Evolutionary conservation across 2,329 filamentous ascomycete species (phyloP).

Genomic region (Fusarium coffeatum): DNA sequence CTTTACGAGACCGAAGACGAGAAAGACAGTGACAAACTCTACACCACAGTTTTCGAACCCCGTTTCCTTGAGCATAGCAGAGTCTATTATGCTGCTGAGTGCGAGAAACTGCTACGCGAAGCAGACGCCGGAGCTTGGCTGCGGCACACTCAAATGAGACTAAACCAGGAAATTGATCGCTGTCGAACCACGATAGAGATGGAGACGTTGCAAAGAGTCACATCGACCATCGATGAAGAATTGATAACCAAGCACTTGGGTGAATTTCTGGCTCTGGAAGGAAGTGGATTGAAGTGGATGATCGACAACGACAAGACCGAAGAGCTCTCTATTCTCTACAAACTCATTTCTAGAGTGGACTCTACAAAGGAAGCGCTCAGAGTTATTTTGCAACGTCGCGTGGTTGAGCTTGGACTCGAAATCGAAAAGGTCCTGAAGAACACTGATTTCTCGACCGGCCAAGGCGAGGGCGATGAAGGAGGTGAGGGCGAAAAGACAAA

Average conservation of each 20-base stretch:
- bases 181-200: constrained; percentile 84
- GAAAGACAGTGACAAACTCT: constrained; percentile 82
- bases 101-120: constrained; percentile 77
- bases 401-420: constrained; percentile 82
- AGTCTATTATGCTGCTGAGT: constrained; percentile 81
- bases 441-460: constrained; percentile 63
- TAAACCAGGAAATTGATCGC: constrained; percentile 83
- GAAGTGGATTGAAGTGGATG: constrained; percentile 88
- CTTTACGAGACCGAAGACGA: constrained; percentile 87
- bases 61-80: constrained; percentile 78
- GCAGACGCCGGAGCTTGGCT: constrained; percentile 87
- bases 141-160: constrained; percentile 76
- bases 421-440: constrained; percentile 77
- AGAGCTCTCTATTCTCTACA: constrained; percentile 84
- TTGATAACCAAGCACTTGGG: constrained; percentile 81
- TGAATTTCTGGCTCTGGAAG: constrained; percentile 86
- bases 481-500: constrained; percentile 56
- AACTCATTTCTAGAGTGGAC: constrained; percentile 82
- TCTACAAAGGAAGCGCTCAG: constrained; percentile 76
- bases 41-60: constrained; percentile 84
- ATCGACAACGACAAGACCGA: constrained; percentile 86
- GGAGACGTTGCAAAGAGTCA: constrained; percentile 78
- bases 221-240: constrained; percentile 80
- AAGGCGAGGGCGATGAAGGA: constrained; percentile 60
- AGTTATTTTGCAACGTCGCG: constrained; percentile 75